phyloP scores from a whole-genome alignment of 176 grass and related monocot species.

The Areca catechu region DNA sequence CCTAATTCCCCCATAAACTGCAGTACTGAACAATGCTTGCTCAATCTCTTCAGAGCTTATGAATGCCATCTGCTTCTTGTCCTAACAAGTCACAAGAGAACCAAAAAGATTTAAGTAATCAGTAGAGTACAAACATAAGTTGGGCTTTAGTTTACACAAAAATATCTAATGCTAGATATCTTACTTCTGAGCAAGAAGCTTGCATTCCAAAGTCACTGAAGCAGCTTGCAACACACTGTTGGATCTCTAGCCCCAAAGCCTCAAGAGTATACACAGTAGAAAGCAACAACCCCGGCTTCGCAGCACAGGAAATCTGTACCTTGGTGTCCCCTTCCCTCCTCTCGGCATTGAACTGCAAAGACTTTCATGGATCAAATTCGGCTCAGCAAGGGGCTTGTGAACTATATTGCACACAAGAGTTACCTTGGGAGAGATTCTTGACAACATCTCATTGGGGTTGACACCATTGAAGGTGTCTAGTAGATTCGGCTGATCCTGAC shows the following conservation, averaged over 20 bases:
- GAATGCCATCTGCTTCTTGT: too few species aligned
- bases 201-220: conserved; percentile 6
- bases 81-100: too few species aligned
- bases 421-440: conserved; percentile 70
- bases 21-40: too few species aligned
- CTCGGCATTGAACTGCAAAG: conserved; percentile 50
- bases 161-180: too few species aligned
- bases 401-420: too few species aligned
- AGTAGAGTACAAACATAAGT: too few species aligned
- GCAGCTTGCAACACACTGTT: conserved; percentile 6
- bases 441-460: conserved; percentile 37
- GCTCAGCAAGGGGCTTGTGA: neutral
- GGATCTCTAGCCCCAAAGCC: neutral
- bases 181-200: conserved; percentile 3
- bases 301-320: conserved; percentile 57
- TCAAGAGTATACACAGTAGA: neutral
- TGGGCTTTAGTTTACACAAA: too few species aligned
- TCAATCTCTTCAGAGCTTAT: too few species aligned
- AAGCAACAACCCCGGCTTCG: conserved; percentile 38
- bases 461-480: conserved; percentile 27
- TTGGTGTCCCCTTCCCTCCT: conserved; percentile 36
- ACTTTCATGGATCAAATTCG: conserved; percentile 7
- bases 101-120: too few species aligned
- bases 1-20: too few species aligned
- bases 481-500: conserved; percentile 22